phyloP scores from a whole-genome alignment of 306 rosid species.

The Arachis stenosperma region DNA sequence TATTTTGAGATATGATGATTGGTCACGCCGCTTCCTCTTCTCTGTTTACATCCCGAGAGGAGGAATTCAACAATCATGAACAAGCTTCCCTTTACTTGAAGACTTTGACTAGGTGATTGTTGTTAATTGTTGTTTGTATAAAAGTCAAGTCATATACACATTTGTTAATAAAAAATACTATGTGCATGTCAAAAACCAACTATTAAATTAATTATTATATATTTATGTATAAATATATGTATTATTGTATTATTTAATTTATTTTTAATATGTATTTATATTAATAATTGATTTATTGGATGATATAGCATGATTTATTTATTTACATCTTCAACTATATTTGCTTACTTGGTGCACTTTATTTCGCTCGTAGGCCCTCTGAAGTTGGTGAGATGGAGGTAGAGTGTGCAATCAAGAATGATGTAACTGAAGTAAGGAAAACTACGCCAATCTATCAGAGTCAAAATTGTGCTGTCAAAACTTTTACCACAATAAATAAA shows the following conservation, averaged over 20 bases:
- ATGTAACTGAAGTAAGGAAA: constrained; percentile 59
- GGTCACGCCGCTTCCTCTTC: neutral
- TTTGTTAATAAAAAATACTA: no score
- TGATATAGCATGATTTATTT: no score
- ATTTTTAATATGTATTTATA: no score
- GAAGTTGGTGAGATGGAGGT: constrained; percentile 47
- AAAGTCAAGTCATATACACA: neutral
- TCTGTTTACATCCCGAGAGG: neutral
- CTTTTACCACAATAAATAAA: neutral
- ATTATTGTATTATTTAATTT: no score
- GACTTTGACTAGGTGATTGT: neutral
- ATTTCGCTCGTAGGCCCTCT: constrained; percentile 19
- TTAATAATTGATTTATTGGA: no score
- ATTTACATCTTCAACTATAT: neutral
- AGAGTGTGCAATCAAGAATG: constrained; percentile 55
- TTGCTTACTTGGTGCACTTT: neutral
- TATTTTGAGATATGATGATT: constrained; percentile 18
- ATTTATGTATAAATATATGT: no score
- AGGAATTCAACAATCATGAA: neutral
- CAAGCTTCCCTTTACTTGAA: neutral
- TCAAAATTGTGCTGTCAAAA: neutral
- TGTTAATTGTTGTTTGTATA: neutral
- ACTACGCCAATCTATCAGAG: neutral
- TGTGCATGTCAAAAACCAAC: no score
- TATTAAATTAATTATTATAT: no score